Evolutionary conservation across 2,329 filamentous ascomycete species (phyloP), one percentile per base, ranked within the genome.

Genomic region (Ophiocordyceps robertsii): DNA sequence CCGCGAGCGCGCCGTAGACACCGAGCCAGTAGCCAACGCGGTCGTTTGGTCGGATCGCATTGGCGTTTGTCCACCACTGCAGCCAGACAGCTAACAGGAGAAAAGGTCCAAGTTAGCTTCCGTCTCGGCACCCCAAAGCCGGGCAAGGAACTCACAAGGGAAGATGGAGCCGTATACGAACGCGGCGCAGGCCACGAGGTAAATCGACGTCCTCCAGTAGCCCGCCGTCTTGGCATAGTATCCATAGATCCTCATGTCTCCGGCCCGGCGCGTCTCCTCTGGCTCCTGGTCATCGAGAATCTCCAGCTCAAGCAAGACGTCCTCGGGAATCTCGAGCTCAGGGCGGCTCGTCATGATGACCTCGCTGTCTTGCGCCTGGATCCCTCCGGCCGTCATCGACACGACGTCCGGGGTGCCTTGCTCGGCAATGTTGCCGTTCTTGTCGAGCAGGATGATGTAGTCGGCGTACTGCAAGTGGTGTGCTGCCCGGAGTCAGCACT

Each of bases 1-100:
- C 39, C 6, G 47, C 47, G 3, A 53, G 45, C 8, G 39, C 42
- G 4, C 38, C 48, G 14, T 52, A 54, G 1, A 51, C 35, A 7
- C 53, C 45, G 13, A 53, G 39, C 47, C 50, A 55, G 41, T 49
- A 46, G 29, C 47, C 46, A 37, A 53, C 38, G 9, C 40, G 33
- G 6, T 49, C 38, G 31, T 55, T 46, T 16, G 51, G 46, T 11
- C 48, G 41, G 4, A 38, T 17, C 1, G 38, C 47, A 10, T 52
- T 49, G 6, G 44, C 40, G 21, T 54, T 49, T 16, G 51, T 49
- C 52, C 53, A 53, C 49, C 50, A 50, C 39, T 55, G 47, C 11
- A 55, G 27, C 53, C 52, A 56, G 11, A 54, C 39, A 14, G 49
- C 50, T 54, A 6, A 12, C 4, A 13, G 19, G n/a, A 11, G 16